A percentile compares a stretch with the other conserved stretches of the same genome.
Evolutionary conservation across 2,329 filamentous ascomycete genomes (phyloP).

Genomic region (Microcyclosporella mali): DNA sequence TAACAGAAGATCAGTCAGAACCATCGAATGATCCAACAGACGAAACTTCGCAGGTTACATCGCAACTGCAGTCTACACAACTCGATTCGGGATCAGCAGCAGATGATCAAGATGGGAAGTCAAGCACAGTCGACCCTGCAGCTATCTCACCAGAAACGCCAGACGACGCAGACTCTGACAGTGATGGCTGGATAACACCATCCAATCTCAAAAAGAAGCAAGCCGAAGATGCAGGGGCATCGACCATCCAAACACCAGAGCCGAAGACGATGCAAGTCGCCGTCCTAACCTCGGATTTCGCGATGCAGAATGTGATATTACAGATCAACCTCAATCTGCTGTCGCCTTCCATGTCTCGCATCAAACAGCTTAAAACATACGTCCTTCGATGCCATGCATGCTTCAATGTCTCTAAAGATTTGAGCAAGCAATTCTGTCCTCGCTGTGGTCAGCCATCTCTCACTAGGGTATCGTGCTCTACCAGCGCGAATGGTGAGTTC

Average conservation of each 20-base stretch:
- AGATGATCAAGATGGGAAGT: constrained; percentile 21
- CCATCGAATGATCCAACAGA: not conserved
- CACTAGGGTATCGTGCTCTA: constrained; percentile 78
- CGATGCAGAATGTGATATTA: constrained; percentile 94
- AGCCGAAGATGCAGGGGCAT: constrained; percentile 53
- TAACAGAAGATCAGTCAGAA: not conserved
- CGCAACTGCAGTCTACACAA: constrained; percentile 7
- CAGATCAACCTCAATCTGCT: constrained; percentile 92
- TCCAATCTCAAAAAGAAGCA: constrained; percentile 83
- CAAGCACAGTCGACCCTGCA: constrained; percentile 20
- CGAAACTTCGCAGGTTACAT: constrained; percentile 9
- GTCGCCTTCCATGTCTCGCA: constrained; percentile 69
- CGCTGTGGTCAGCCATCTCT: constrained; percentile 84
- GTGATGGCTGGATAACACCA: constrained; percentile 88
- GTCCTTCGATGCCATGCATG: constrained; percentile 90
- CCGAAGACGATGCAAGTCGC: constrained; percentile 72
- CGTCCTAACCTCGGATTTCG: constrained; percentile 91
- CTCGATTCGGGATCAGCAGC: constrained; percentile 20
- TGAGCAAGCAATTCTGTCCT: constrained; percentile 85
- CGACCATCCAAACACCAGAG: constrained; percentile 42
- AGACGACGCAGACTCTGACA: constrained; percentile 48
- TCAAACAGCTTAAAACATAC: constrained; percentile 80
- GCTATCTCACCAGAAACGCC: constrained; percentile 26
- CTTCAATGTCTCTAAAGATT: constrained; percentile 78
- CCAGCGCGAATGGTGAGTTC: constrained; percentile 73